Conservation (phyloP, 441 rosid species). For the Mallotus repandus region DNA sequence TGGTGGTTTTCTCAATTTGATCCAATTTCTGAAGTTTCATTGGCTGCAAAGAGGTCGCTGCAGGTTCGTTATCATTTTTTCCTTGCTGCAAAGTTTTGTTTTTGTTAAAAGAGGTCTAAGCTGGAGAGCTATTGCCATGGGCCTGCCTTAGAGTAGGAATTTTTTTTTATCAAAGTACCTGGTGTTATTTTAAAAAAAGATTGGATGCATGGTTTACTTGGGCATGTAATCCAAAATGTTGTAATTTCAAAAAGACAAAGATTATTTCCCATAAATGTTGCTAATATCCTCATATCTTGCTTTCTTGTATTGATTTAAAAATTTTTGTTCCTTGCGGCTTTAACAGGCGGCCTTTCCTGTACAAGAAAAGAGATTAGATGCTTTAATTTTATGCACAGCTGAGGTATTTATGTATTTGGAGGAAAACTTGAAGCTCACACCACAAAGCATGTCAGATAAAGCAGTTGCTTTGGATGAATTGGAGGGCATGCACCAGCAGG, state of each 20-base stretch:
- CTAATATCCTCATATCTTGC: no score
- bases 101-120: background rate
- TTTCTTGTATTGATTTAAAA: background rate
- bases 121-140: background rate
- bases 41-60: slow-evolving; percentile 82
- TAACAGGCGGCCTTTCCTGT: slow-evolving; percentile 91
- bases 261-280: background rate
- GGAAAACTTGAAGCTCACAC: slow-evolving; percentile 88
- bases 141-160: background rate
- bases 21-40: slow-evolving; percentile 79
- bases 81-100: slow-evolving; percentile 7
- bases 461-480: slow-evolving; percentile 79
- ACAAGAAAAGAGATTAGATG: slow-evolving; percentile 90
- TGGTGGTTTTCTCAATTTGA: slow-evolving; percentile 99
- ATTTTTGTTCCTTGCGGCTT: slow-evolving; percentile 4
- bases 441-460: slow-evolving; percentile 80
- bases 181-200: background rate
- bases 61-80: slow-evolving; percentile 53
- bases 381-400: slow-evolving; percentile 66
- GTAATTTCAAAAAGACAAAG: background rate
- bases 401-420: slow-evolving; percentile 84
- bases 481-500: slow-evolving; percentile 96
- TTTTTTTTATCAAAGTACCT: background rate
- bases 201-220: background rate
- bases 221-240: background rate